These are phyloP conservation scores for Gaertneriomyces sp. DNA, from an alignment of 192 early-diverging fungal genomes.

Conservation along the genomic window DNA sequence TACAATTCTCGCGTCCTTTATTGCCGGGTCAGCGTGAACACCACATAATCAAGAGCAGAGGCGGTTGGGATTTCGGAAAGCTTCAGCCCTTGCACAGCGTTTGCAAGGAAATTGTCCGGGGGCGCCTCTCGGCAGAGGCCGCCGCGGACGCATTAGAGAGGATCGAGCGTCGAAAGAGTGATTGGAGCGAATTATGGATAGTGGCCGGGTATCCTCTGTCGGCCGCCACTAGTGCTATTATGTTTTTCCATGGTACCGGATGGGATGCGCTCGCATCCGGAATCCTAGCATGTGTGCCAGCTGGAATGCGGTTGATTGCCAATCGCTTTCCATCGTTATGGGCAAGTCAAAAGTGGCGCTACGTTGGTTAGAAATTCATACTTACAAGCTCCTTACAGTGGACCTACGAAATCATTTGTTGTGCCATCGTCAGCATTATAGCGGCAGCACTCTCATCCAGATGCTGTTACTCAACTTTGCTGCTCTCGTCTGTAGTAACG, in stretches of 20 bases:
- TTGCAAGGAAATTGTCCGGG: conserved; percentile 9
- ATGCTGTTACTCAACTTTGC: conserved; percentile 12
- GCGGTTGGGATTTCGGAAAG: conserved; percentile 13
- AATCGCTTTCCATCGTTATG: conserved; percentile 8
- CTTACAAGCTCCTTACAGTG: conserved; percentile 2
- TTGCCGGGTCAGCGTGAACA: conserved; percentile 6
- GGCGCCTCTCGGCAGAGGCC: background rate
- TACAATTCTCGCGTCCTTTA: conserved; percentile 11
- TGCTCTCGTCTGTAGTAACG: conserved; percentile 21
- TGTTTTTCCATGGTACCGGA: conserved; percentile 17
- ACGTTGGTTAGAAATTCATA: no score
- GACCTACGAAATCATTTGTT: conserved; percentile 15
- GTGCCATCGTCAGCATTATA: conserved; percentile 6
- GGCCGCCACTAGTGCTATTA: conserved; percentile 16
- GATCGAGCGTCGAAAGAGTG: background rate
- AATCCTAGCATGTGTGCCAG: conserved; percentile 11
- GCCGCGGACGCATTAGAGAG: background rate
- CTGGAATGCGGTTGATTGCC: conserved; percentile 7
- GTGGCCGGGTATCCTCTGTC: conserved; percentile 12
- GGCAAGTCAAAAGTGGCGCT: background rate
- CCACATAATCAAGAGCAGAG: conserved; percentile 11
- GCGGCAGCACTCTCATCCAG: background rate
- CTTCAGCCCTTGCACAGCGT: conserved; percentile 1
- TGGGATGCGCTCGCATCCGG: conserved; percentile 6
- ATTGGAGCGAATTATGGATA: conserved; percentile 15